These are phyloP conservation scores for Pseudozyma thailandica DNA, from an alignment of 1,284 basidiomycete species.

Conservation along the genomic window DNA sequence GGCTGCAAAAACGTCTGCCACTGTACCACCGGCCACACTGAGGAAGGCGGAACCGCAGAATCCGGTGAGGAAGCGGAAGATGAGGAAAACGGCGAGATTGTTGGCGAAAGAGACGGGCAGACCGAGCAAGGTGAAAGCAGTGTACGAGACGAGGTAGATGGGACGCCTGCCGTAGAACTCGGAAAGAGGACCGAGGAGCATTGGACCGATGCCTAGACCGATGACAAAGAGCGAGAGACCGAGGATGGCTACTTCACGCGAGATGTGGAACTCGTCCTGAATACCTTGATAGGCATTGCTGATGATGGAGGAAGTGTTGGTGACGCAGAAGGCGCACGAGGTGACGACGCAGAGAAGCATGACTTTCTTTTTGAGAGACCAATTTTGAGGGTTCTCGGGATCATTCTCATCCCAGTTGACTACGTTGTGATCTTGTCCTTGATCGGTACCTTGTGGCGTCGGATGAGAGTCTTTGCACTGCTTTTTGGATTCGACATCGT, in stretches of 20 bases:
- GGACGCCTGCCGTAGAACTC: conserved; percentile 72
- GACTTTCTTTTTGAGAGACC: conserved; percentile 33
- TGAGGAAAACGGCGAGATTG: conserved; percentile 63
- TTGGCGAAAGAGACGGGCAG: conserved; percentile 58
- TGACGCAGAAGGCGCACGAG: conserved; percentile 50
- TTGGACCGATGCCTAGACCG: conserved; percentile 68
- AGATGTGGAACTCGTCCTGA: conserved; percentile 74
- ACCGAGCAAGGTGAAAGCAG: conserved; percentile 47
- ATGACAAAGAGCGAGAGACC: conserved; percentile 76
- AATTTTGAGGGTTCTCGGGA: conserved; percentile 49
- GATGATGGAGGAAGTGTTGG: conserved; percentile 53
- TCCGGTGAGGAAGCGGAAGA: conserved; percentile 65
- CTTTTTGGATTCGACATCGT: background rate
- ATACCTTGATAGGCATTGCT: conserved; percentile 61
- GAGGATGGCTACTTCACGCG: conserved; percentile 77
- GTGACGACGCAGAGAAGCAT: conserved; percentile 37
- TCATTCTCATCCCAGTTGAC: conserved; percentile 44
- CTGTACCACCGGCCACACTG: conserved; percentile 54
- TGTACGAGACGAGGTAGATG: conserved; percentile 55
- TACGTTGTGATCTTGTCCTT: conserved; percentile 37
- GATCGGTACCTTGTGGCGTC: background rate
- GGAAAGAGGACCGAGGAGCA: conserved; percentile 72
- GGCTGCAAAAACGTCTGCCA: conserved; percentile 59
- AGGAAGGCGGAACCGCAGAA: conserved; percentile 64
- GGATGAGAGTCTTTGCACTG: background rate